phyloP scores from a whole-genome alignment of 1,139 yeast species.

The Zygoascus meyerae region DNA sequence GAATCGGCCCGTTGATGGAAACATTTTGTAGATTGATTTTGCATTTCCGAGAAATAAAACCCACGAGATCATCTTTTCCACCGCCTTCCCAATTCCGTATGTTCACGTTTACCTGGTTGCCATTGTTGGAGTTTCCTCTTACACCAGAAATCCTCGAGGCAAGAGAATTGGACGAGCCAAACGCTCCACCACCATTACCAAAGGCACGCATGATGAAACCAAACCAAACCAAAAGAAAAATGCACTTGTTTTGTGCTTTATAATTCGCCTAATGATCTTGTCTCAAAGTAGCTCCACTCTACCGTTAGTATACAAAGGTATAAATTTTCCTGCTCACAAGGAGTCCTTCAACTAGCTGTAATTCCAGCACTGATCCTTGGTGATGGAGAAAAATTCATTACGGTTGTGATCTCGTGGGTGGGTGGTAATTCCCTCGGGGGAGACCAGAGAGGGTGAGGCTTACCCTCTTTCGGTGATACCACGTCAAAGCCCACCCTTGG shows the following conservation, averaged over 20 bases:
- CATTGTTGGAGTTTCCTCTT: slow-evolving; percentile 5
- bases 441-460: too few species aligned
- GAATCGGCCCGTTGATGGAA: slow-evolving; percentile 37
- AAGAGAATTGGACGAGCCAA: neutral
- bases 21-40: slow-evolving; percentile 51
- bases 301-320: too few species aligned
- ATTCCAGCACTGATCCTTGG: neutral
- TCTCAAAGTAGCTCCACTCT: too few species aligned
- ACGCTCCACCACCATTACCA: neutral
- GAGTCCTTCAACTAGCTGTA: neutral
- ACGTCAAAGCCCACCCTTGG: too few species aligned
- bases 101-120: slow-evolving; percentile 37
- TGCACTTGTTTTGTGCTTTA: too few species aligned
- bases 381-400: neutral
- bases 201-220: slow-evolving; percentile 2
- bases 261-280: too few species aligned
- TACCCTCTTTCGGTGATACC: too few species aligned
- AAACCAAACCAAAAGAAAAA: too few species aligned
- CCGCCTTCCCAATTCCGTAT: slow-evolving; percentile 75
- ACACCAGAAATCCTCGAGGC: slow-evolving; percentile 1
- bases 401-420: neutral
- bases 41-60: slow-evolving; percentile 65
- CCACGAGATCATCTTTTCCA: slow-evolving; percentile 57
- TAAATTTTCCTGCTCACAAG: too few species aligned
- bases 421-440: too few species aligned